Percentiles rank a stretch among this genome's conserved stretches.
phyloP scores from a whole-genome alignment of 306 rosid species.

The Quercus cerris region DNA sequence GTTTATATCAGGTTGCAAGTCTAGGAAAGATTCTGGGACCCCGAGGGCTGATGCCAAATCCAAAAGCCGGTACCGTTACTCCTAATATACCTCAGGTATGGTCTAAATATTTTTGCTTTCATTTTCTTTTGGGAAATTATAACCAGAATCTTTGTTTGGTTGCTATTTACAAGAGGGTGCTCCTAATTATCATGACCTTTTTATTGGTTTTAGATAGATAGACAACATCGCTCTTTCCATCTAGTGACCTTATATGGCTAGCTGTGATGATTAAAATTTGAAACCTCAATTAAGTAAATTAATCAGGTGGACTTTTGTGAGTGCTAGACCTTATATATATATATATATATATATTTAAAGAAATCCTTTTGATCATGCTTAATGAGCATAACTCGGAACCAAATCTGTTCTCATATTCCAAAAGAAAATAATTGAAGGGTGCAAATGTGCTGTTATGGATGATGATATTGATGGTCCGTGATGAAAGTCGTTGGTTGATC shows the following conservation, averaged over 20 bases:
- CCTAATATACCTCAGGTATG: constrained; percentile 92
- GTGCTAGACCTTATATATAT: not conserved
- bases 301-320: not conserved
- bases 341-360: not conserved
- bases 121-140: not conserved
- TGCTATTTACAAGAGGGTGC: not conserved
- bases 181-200: not conserved
- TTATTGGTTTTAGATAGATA: not conserved
- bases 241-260: not conserved
- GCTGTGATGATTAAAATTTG: not conserved
- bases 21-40: constrained; percentile 98
- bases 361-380: not conserved
- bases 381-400: not conserved
- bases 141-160: not conserved
- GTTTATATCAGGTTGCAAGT: constrained; percentile 77
- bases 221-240: not conserved
- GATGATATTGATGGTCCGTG: no score
- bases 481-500: not conserved
- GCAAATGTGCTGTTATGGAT: no score
- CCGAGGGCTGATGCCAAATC: constrained; percentile 99
- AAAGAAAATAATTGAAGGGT: no score
- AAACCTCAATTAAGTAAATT: not conserved
- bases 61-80: constrained; percentile 98
- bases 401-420: no score
- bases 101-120: not conserved